Evolutionary conservation across 2,329 filamentous ascomycete species (phyloP), one percentile per base, ranked within the genome.

Genomic region (Ambrosiella beaveri): DNA sequence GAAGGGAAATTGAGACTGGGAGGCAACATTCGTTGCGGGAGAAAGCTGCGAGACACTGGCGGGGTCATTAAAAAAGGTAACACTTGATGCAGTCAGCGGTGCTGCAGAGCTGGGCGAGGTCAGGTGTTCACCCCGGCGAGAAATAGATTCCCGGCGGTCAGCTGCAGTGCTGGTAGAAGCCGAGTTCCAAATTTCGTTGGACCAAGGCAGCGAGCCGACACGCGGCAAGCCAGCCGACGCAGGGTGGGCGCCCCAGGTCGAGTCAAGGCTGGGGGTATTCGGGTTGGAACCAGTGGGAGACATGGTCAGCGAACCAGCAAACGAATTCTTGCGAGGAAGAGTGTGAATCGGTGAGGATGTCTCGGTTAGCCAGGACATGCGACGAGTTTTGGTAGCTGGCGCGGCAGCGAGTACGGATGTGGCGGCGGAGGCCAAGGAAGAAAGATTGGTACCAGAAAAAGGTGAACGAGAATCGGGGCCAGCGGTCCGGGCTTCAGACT

Each of bases 351-450:
- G 70, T 62, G 85, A 86, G 7, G 79, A 78, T 1, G 87, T 85
- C 65, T 95, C 90, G 66, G 89, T 91, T 60, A 95, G 72, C 87
- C 89, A 95, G 44, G 88, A 94, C 51, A 86, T 79, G 62, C 88
- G 81, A 58, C 87, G 81, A 35, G 77, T 80, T n/a, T 86, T 54
- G 71, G 76, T 54, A 72, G 77, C 64, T 73, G 78, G 58, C 68
- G 66, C 61, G 68, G 67, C 65, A 70, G 71, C 64, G 75, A 75
- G 62, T 71, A 71, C 65, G 49, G 49, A 27, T 27, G 27, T 27
- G 15, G 37, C 12, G 67, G 69, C 59, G 77, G 79, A 63, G 79
- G 74, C 50, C 17, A 40, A 37, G 41, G 45, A 36, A 15, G 39
- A 37, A 35, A 50, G 19, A 9, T 27, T 27, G 52, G 44, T 47